Evolutionary conservation across 2,329 filamentous ascomycete genomes (phyloP).

Genomic region (Diplocarpon mali): DNA sequence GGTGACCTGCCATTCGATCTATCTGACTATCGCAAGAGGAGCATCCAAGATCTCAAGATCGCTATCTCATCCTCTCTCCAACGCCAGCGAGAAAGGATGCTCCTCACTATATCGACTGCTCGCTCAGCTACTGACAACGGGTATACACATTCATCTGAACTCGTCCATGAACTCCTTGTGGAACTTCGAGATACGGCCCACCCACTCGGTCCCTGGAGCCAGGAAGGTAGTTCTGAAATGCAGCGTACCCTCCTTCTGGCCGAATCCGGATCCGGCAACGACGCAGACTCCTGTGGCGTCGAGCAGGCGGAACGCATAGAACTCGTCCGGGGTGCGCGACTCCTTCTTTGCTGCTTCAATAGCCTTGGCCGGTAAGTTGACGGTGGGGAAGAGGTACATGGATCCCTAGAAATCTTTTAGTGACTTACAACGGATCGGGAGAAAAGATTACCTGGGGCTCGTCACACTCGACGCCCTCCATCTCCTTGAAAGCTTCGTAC

Average conservation of each 20-base stretch:
- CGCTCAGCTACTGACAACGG: too few species aligned
- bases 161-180: slow-evolving; percentile 85
- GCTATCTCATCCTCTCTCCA: too few species aligned
- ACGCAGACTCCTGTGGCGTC: slow-evolving; percentile 93
- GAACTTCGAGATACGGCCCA: slow-evolving; percentile 76
- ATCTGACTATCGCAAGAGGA: too few species aligned
- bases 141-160: slow-evolving; percentile 36
- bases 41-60: too few species aligned
- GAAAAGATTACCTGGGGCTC: slow-evolving; percentile 49
- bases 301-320: slow-evolving; percentile 83
- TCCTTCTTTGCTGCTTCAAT: slow-evolving; percentile 63
- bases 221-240: slow-evolving; percentile 97
- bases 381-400: slow-evolving; percentile 99
- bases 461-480: slow-evolving; percentile 92
- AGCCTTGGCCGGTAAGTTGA: slow-evolving; percentile 67
- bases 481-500: slow-evolving; percentile 80
- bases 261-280: slow-evolving; percentile 85
- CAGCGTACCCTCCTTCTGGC: slow-evolving; percentile 79
- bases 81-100: too few species aligned
- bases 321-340: slow-evolving; percentile 72
- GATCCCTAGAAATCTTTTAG: slow-evolving; percentile 49
- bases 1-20: too few species aligned
- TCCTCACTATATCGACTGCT: too few species aligned
- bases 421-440: not conserved
- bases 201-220: slow-evolving; percentile 92